Base-by-base conservation (phyloP, 2,329 filamentous ascomycete species). In the Coniella lustricola region DNA sequence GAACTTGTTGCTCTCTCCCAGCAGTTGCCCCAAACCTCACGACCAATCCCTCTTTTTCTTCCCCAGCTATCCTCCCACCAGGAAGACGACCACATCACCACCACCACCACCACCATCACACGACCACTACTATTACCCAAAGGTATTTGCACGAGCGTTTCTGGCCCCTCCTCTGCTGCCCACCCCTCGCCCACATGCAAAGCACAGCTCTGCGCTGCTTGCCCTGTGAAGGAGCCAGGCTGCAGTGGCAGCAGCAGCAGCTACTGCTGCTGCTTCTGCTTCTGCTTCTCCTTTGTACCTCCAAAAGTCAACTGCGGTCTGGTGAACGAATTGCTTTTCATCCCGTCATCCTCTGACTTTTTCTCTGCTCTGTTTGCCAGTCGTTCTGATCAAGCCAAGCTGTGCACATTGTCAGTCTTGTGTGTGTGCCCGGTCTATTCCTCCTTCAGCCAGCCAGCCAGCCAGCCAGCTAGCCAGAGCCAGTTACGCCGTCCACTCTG, bases 151-250 rank as follows among this genome's bases (percentile, higher is more conserved):
- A 45, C 33, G n/a, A 31, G 18, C 41, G 33, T 39, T 38, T 35
- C 16, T 20, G 31, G 42, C 40, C 25, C 25, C 49, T 40, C 38
- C 36, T 29, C 37, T 43, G 35, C 45, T 44, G 40, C 46, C 40
- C 44, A 44, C 38, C 35, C 49, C 44, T 16, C 33, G 36, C n/a
- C 33, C 33, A 18, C 43, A 20, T 20, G 33, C 25, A 32, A 22
- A 35, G 18, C 34, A 38, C 21, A 45, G 35, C 34, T 37, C 43
- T 29, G 25, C 25, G 5, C 10, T 29, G 25, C 33, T 38, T 37
- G 32, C 22, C 34, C 10, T 20, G 20, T 38, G 34, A 45, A 45
- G 43, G 34, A 45, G 43, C n/a, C 43, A 38, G 34, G 43, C 42
- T 37, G 22, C 22, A n/a, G 14, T 14, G 2, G 38, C 22, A 14